phyloP scores from a whole-genome alignment of 2,329 filamentous ascomycete genomes.

The Zymoseptoria brevis region DNA sequence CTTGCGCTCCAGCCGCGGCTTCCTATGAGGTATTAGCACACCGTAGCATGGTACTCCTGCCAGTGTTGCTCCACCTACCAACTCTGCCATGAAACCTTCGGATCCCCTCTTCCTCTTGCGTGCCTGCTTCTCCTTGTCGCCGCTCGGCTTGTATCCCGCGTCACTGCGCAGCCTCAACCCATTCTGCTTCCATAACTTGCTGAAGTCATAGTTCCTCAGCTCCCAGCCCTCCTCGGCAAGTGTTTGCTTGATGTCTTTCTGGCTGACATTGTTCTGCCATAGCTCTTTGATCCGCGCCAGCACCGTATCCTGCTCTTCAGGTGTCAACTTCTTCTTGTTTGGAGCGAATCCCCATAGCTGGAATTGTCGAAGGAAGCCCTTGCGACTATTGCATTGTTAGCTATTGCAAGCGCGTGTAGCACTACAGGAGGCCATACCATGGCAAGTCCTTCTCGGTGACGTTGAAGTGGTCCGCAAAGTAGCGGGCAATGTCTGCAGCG shows the following conservation, averaged over 20 bases:
- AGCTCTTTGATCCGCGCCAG: slow-evolving; percentile 64
- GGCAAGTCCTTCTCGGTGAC: slow-evolving; percentile 50
- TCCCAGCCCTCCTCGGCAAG: slow-evolving; percentile 65
- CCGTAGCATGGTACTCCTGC: background rate
- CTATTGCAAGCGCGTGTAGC: background rate
- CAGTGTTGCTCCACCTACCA: background rate
- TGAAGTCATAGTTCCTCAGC: slow-evolving; percentile 49
- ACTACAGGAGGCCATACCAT: slow-evolving; percentile 44
- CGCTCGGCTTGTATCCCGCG: slow-evolving; percentile 22
- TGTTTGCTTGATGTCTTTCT: slow-evolving; percentile 64
- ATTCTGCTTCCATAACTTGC: slow-evolving; percentile 54
- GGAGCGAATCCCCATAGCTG: slow-evolving; percentile 64
- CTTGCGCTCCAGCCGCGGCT: background rate
- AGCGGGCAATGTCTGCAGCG: slow-evolving; percentile 65
- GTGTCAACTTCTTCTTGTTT: slow-evolving; percentile 60
- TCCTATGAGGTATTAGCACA: background rate
- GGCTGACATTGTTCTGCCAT: slow-evolving; percentile 66
- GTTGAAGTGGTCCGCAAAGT: slow-evolving; percentile 45
- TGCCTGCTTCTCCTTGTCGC: slow-evolving; percentile 32
- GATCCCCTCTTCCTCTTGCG: slow-evolving; percentile 7
- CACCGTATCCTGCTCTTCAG: slow-evolving; percentile 60
- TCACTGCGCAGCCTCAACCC: slow-evolving; percentile 32
- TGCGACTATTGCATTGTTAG: slow-evolving; percentile 1
- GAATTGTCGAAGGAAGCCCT: slow-evolving; percentile 23
- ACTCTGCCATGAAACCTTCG: background rate